Conservation (phyloP, 2,329 filamentous ascomycete species). For the Diplocarpon rosae region DNA sequence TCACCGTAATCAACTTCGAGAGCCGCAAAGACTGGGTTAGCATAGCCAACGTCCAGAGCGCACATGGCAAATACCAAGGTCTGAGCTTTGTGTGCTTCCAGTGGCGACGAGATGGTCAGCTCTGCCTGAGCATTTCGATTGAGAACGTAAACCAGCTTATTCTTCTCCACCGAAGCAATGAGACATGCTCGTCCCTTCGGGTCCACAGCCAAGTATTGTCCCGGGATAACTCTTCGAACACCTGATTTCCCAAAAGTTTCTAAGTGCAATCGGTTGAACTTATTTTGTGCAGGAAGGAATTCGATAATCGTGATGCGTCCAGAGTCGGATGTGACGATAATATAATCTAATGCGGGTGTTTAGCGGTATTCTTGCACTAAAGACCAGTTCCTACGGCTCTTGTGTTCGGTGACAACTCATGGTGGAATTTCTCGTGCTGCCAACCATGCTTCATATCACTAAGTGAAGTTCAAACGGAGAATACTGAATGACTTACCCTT, state of each 20-base stretch:
- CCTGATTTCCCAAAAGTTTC: slow-evolving; percentile 99
- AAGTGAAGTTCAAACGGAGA: slow-evolving; percentile 45
- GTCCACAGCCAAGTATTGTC: slow-evolving; percentile 91
- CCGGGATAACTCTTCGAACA: slow-evolving; percentile 82
- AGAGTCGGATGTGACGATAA: slow-evolving; percentile 91
- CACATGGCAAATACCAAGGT: slow-evolving; percentile 82
- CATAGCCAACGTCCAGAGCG: slow-evolving; percentile 88
- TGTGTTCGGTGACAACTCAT: slow-evolving; percentile 20
- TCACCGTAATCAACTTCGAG: slow-evolving; percentile 91
- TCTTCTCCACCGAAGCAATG: slow-evolving; percentile 92
- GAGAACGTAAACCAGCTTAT: slow-evolving; percentile 97
- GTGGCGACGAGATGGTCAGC: slow-evolving; percentile 89
- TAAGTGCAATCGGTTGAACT: slow-evolving; percentile 79
- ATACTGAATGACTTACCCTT: slow-evolving; percentile 66
- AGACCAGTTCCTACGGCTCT: slow-evolving; percentile 9
- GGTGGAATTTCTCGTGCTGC: slow-evolving; percentile 32
- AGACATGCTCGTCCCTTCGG: slow-evolving; percentile 93
- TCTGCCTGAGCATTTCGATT: slow-evolving; percentile 92
- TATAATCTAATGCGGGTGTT: slow-evolving; percentile 58
- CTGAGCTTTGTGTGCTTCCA: slow-evolving; percentile 90
- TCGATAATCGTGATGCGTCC: slow-evolving; percentile 90
- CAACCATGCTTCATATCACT: slow-evolving; percentile 59
- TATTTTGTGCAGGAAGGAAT: slow-evolving; percentile 76
- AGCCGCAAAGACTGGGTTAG: slow-evolving; percentile 92
- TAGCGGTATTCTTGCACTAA: slow-evolving; percentile 17